phyloP scores from a whole-genome alignment of 2,329 filamentous ascomycete species.

The Scleromitrula shiraiana region DNA sequence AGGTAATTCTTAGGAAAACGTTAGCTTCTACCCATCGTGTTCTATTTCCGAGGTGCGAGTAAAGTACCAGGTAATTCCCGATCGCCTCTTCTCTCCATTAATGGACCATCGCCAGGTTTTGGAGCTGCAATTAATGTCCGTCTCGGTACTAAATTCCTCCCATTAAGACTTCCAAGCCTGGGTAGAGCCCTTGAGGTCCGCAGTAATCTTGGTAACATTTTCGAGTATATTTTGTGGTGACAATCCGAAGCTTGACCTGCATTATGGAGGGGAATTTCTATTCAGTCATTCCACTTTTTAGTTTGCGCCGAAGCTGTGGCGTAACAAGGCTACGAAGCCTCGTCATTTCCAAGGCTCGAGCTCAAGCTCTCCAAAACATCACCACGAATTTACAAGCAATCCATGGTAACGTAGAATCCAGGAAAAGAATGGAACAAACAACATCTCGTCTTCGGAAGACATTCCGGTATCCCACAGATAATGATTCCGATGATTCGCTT shows the following conservation, averaged over 20 bases:
- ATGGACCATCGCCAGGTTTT: conserved; percentile 50
- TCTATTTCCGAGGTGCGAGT: background rate
- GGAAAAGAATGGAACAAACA: conserved; percentile 20
- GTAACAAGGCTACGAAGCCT: conserved; percentile 8
- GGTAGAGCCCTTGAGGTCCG: conserved; percentile 19
- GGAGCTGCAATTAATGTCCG: conserved; percentile 48
- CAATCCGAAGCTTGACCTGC: background rate
- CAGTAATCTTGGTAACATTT: conserved; percentile 27
- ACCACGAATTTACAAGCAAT: background rate
- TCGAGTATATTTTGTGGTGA: conserved; percentile 1
- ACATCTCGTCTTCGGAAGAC: conserved; percentile 63
- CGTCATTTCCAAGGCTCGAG: background rate
- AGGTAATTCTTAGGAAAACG: conserved; percentile 19
- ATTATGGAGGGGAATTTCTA: conserved; percentile 3
- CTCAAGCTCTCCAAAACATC: background rate
- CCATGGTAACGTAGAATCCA: background rate
- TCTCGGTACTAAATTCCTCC: conserved; percentile 26
- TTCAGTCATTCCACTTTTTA: conserved; percentile 8
- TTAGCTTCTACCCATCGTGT: background rate
- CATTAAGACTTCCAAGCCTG: conserved; percentile 11
- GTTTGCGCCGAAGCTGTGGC: conserved; percentile 13
- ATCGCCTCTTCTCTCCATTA: conserved; percentile 58
- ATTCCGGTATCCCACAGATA: conserved; percentile 65
- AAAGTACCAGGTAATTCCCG: conserved; percentile 54
- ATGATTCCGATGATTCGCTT: conserved; percentile 42